Base-by-base conservation (phyloP, 176 grass and related monocot genomes). In the Calamus simplicifolius region DNA sequence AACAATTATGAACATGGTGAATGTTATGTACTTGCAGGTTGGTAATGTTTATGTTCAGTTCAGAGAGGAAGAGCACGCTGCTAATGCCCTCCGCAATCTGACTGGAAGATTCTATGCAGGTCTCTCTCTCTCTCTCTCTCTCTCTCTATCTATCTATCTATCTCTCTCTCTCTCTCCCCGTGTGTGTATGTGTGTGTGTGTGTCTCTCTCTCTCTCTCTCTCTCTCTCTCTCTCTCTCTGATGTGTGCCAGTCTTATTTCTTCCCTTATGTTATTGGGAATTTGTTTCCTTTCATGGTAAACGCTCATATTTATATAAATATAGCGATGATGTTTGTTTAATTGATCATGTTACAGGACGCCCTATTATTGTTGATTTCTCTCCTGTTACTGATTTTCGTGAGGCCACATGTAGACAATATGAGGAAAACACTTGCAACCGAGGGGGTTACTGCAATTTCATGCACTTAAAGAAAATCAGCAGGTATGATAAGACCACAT, bases 341-440 rank as follows among this genome's bases (percentile, higher is more conserved):
- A 50, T 29, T 12, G 10, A 27, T 59, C 48, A 4, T 67, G 58
- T 59, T 59, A 10, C 68, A 70, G 68, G 68, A 14, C 68, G 68
- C n/a, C 68, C 68, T 29, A 70, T 70, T 70, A 70, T 70, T 15
- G 68, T 70, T 14, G 68, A 70, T 70, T 70, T 70, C 56, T 70
- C 68, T 18, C 68, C 68, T 15, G 68, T 70, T 70, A 70, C 68
- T 19, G 68, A 70, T 51, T 70, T 70, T 10, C 68, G 68, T 28
- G 68, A 70, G 68, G 68, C 68, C 27, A 70, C 68, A 70, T 70
- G 68, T 29, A 50, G 68, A 38, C 68, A 70, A 15, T 70, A 70
- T 6, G 68, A 70, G 51, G 68, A 70, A 48, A 70, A 70, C 56
- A 70, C 68, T 16, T 70, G 68, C 48, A 59, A 59, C 27, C 68